Base-by-base conservation (phyloP, 352 stramenopile species). In the Plasmopara viticola region DNA sequence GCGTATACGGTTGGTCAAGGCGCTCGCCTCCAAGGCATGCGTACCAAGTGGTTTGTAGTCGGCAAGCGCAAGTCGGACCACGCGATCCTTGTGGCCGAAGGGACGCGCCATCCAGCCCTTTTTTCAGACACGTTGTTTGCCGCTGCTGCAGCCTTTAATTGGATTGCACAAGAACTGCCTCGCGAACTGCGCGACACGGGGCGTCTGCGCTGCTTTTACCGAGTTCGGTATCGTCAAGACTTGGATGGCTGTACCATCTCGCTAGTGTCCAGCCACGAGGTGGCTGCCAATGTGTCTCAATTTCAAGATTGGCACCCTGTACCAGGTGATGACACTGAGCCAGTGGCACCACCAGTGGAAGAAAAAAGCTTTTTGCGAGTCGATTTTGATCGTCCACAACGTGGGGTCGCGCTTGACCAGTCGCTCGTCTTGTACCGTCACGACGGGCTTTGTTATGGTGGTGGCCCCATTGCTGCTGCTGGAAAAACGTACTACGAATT, bases 1-100 rank as follows among this genome's bases (percentile, higher is more conserved):
- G 64, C 89, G 8, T 98, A 97, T 63, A 98, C 95, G 0, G 80
- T 98, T 17, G 95, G 95, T 3, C 94, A 98, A 66, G 89, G 90
- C 8, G 91, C 95, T 5, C 86, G 84, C 20, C 83, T 98, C 48
- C 73, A 85, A 51, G 94, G 94, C 33, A 89, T 86, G 54, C 66
- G 52, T 9, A 67, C 78, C 34, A 97, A 97, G 69, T 98, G 93
- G 84, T 90, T 87, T 60, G 76, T 91, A n/a, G 78, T 93, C 12
- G 84, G 78, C 37, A 89, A 92, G 48, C 70, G 68, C 59, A 88
- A 90, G 53, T 48, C 54, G 12, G 60, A 87, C 33, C 74, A 89
- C 45, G 66, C 73, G 0, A 75, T 98, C 10, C 80, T 96, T 17
- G 75, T 98, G 14, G 95, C 85, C 14, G 71, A 86, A 33, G 87